Evolutionary conservation across 2,329 filamentous ascomycete species (phyloP).

Genomic region (Aspergillus vadensis): DNA sequence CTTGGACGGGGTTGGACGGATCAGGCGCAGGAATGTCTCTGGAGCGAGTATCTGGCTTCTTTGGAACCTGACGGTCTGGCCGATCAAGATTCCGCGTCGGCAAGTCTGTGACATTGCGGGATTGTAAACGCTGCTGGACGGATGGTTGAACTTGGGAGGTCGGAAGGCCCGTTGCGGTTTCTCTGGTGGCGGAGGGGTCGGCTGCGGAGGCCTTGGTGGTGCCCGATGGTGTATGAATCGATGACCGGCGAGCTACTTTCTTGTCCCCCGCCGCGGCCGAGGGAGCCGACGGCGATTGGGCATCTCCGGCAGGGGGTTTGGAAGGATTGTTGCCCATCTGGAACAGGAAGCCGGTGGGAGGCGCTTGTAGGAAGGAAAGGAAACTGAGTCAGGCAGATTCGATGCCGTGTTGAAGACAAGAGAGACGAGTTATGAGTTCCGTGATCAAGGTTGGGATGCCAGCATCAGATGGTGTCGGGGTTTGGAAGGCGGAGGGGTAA

Average conservation of each 20-base stretch:
- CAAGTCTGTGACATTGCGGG: conserved; percentile 39
- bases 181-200: conserved; percentile 46
- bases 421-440: conserved; percentile 4
- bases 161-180: conserved; percentile 46
- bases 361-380: conserved; percentile 11
- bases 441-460: conserved; percentile 19
- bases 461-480: conserved; percentile 26
- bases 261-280: conserved; percentile 35
- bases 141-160: conserved; percentile 38
- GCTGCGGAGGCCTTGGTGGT: conserved; percentile 43
- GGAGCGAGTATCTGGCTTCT: conserved; percentile 25
- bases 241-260: conserved; percentile 44
- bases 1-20: conserved; percentile 43
- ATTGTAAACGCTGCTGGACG: conserved; percentile 46
- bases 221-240: conserved; percentile 43
- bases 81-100: conserved; percentile 27
- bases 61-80: conserved; percentile 27
- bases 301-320: conserved; percentile 42
- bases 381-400: conserved; percentile 8
- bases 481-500: conserved; percentile 17
- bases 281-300: conserved; percentile 29
- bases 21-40: conserved; percentile 35
- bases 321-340: conserved; percentile 54
- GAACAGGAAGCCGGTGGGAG: conserved; percentile 21
- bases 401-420: conserved; percentile 10